Evolutionary conservation across 352 stramenopile genomes (phyloP), one percentile per base, ranked within the genome.

Genomic region (Pythium rhizo-oryzae): DNA sequence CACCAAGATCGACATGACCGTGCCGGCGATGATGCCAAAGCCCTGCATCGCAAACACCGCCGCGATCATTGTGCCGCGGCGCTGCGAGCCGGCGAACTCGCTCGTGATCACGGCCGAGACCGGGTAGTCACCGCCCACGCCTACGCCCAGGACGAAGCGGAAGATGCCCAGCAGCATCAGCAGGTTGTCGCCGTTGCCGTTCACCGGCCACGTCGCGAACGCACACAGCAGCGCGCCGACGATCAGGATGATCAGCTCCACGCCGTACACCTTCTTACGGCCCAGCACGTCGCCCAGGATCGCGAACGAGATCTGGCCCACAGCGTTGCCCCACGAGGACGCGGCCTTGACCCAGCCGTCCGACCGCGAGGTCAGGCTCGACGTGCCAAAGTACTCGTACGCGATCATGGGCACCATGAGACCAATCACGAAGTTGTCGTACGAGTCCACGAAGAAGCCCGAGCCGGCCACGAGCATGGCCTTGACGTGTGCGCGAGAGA

Each of bases 401-500:
- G 78, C 73, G 68, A 82, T 82, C 78, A 63, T 63, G 33, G 57
- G 57, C 57, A 63, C 57, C 43, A 63, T 63, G 57, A 63, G 57
- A 2, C 57, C 75, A 62, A 85, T 85, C 37, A 82, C 75, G 52
- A 85, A 85, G 69, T 85, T 85, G 64, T 85, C 78, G 67, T 82
- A 85, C 63, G 75, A 85, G 67, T 85, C 78, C 54, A 85, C 72
- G 35, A 85, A 81, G 73, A 85, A 85, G 19, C 77, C 77, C 39
- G 77, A 85, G 47, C 75, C 75, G 41, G 73, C 78, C 21, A 82
- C 78, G 57, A 63, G 57, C 57, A 63, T 39, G 57, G 77, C 75
- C 46, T 77, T 81, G 60, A 85, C 55, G 58, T 85, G 75, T 13
- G 75, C 75, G 52, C 74, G 74, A 64, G 70, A 80, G 67, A 85